Base-by-base conservation (phyloP, 1,139 yeast genomes). In the Scheffersomyces segobiensis region DNA sequence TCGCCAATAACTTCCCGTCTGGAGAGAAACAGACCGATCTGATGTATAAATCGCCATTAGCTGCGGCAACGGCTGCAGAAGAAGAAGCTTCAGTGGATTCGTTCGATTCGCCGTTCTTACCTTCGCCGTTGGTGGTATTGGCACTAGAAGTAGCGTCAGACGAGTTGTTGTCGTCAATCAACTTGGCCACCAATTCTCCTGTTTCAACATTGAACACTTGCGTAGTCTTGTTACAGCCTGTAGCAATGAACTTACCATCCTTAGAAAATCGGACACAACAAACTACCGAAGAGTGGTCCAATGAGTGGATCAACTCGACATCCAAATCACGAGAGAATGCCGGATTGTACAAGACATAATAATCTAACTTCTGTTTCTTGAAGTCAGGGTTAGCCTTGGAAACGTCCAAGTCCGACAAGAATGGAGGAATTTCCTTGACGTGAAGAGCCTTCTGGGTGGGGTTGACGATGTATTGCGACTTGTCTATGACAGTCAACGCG, bases 11-110 rank as follows among this genome's bases (percentile, higher is more conserved):
- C 75, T 92, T 91, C 57, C 98, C 98, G 77, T 93, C 98, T 53
- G 98, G 98, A 2, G 97, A 91, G 78, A 95, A 93, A 73, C 98
- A 93, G 56, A 95, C 98, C 1, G 97, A 91, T 70, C 98, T 87
- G 67, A 93, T 93, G 77, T 95, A 95, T 70, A 95, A 81, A 74
- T 95, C 98, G 52, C 96, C 87, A 62, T 83, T 81, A 58, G 84
- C 80, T 52, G 83, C 80, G 57, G 79, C 77, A n/a, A 78, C 67
- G 46, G 76, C 66, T 4, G 69, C 63, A 42, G 72, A 69, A 19
- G 68, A 68, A 18, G 69, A 71, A 22, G 70, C 63, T 24, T 68
- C 71, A 20, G 63, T 65, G 42, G 72, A 68, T 39, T 66, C 60
- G 52, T 59, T 58, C 49, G 58, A 50, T 21, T 62, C 63, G 18